A percentile compares a stretch with the other conserved stretches of the same genome.
These are phyloP conservation scores for Acanthochlamys bracteata DNA, from an alignment of 106 monocot species.

Conservation along the genomic window DNA sequence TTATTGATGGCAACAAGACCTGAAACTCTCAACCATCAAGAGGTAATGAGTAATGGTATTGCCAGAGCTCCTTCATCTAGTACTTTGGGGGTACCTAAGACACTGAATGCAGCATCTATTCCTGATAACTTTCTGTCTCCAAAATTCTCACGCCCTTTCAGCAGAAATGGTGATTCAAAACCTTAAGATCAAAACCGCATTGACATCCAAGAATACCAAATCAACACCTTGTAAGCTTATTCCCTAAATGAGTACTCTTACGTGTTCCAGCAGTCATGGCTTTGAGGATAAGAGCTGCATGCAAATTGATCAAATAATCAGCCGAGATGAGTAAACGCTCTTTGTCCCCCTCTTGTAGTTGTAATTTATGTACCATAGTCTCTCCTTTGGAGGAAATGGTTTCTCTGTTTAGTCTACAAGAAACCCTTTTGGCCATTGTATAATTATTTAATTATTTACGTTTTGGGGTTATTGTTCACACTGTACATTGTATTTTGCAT, in stretches of 20 bases:
- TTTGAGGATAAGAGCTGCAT: slow-evolving; percentile 7
- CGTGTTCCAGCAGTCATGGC: too few relatives aligned
- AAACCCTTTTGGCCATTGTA: too few relatives aligned
- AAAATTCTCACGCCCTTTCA: slow-evolving; percentile 8
- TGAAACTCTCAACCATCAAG: slow-evolving; percentile 17
- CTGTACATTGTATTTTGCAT: too few relatives aligned
- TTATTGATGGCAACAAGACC: slow-evolving; percentile 27
- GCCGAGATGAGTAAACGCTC: background rate
- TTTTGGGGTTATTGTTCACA: too few relatives aligned
- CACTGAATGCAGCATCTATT: slow-evolving; percentile 17
- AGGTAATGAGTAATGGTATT: slow-evolving; percentile 19
- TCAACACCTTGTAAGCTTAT: too few relatives aligned
- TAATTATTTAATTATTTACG: too few relatives aligned
- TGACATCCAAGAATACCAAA: too few relatives aligned
- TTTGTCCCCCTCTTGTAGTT: background rate
- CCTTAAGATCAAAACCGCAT: slow-evolving; percentile 8
- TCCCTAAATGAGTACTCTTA: too few relatives aligned
- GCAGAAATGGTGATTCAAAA: slow-evolving; percentile 25
- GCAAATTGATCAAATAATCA: background rate
- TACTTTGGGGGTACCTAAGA: slow-evolving; percentile 11
- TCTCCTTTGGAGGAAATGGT: background rate
- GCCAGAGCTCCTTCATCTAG: slow-evolving; percentile 11
- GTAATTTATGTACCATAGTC: background rate
- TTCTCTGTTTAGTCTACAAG: too few relatives aligned
- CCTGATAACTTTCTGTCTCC: slow-evolving; percentile 18